Evolutionary conservation across 208 protist genomes (phyloP).

Genomic region (Leishmania major): DNA sequence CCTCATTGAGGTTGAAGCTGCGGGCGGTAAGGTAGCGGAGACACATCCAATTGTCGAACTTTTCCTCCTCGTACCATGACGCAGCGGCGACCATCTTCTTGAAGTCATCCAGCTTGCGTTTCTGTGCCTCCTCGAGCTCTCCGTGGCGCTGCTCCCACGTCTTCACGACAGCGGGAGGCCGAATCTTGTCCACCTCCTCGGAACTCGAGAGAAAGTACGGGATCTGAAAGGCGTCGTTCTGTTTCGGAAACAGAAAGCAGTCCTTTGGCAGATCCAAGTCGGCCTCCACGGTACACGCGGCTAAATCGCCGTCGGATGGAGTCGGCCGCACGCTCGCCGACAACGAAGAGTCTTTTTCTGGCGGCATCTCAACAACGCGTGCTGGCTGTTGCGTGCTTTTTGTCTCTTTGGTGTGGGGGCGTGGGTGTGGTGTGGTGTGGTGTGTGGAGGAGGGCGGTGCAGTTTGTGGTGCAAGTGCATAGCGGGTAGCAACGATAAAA

Average conservation of each 20-base stretch:
- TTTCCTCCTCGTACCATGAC: constrained; percentile 63
- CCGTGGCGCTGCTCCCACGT: constrained; percentile 69
- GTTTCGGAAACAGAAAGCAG: constrained; percentile 69
- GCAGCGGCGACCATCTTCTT: constrained; percentile 39
- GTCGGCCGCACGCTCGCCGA: not conserved
- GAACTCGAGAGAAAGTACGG: constrained; percentile 73
- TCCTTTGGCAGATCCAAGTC: constrained; percentile 49
- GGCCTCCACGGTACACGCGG: constrained; percentile 12
- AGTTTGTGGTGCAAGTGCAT: not conserved
- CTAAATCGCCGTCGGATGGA: not conserved
- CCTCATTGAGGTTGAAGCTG: constrained; percentile 66
- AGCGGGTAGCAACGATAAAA: not conserved
- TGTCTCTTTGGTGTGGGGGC: not conserved
- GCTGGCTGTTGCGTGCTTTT: not conserved
- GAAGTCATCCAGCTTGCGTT: constrained; percentile 39
- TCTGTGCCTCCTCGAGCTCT: constrained; percentile 53
- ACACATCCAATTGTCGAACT: constrained; percentile 65
- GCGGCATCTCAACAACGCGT: not conserved
- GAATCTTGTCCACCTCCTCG: constrained; percentile 58
- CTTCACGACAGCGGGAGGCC: constrained; percentile 76
- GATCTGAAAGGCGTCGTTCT: constrained; percentile 81
- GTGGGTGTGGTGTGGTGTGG: not conserved
- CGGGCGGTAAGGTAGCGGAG: constrained; percentile 77
- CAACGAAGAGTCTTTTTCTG: not conserved
- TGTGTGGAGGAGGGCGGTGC: not conserved